These are phyloP conservation scores for Colletotrichum kahawae DNA, from an alignment of 2,329 filamentous ascomycete species.

Conservation along the genomic window DNA sequence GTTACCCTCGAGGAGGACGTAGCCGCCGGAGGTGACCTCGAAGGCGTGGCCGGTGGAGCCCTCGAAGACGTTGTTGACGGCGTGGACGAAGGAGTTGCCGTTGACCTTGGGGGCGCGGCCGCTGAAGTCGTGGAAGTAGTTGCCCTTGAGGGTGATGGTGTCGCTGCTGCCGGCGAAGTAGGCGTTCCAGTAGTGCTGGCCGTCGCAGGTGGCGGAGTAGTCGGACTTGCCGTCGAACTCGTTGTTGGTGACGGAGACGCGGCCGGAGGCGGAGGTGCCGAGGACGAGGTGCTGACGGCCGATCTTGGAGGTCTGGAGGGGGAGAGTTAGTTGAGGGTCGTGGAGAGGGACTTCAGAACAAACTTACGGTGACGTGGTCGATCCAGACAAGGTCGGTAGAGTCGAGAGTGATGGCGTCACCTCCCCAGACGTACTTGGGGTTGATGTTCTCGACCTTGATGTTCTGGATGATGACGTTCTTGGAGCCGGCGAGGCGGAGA, in stretches of 20 bases:
- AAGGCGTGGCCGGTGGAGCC: conserved; percentile 62
- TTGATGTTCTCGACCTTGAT: conserved; percentile 38
- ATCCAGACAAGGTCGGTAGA: conserved; percentile 53
- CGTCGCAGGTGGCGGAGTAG: conserved; percentile 63
- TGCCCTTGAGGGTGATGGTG: conserved; percentile 61
- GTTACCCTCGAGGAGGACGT: conserved; percentile 60
- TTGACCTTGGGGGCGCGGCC: conserved; percentile 63
- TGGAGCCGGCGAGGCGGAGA: conserved; percentile 50
- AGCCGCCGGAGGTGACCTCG: conserved; percentile 48
- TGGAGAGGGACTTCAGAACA: background rate
- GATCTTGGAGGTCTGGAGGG: conserved; percentile 52
- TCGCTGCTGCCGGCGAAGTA: conserved; percentile 63
- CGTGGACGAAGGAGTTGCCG: conserved; percentile 61
- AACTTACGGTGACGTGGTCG: conserved; percentile 50
- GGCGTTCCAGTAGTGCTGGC: conserved; percentile 64
- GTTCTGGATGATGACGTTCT: conserved; percentile 63
- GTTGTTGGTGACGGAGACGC: conserved; percentile 64
- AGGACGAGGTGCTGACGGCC: conserved; percentile 66
- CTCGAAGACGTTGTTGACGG: conserved; percentile 65
- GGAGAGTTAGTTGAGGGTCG: background rate
- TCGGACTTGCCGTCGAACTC: conserved; percentile 60
- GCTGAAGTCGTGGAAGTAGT: conserved; percentile 65
- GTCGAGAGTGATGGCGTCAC: conserved; percentile 60
- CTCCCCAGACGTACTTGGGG: conserved; percentile 63
- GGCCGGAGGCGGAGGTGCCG: conserved; percentile 55